phyloP scores from a whole-genome alignment of 2,329 filamentous ascomycete species.

The Trichoderma polysporum region DNA sequence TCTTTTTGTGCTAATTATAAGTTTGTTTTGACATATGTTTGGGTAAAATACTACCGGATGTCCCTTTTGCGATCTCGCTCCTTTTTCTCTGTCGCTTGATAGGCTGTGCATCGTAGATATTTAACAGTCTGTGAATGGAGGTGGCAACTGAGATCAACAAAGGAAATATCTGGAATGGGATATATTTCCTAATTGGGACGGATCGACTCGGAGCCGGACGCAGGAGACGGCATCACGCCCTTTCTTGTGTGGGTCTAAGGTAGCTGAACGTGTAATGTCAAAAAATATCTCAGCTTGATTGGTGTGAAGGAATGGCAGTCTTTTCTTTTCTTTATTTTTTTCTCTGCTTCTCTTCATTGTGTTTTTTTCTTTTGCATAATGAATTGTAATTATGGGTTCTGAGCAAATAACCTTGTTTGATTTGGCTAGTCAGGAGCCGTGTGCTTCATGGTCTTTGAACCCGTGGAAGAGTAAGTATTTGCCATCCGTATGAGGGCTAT shows the following conservation, averaged over 20 bases:
- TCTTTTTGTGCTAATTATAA: too few species aligned
- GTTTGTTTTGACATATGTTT: too few species aligned
- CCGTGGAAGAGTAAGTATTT: slow-evolving; percentile 56
- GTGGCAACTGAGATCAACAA: too few species aligned
- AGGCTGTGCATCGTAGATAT: not conserved
- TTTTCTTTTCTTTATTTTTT: not conserved
- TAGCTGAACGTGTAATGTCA: not conserved
- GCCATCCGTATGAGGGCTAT: not conserved
- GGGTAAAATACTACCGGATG: not conserved
- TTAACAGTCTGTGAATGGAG: not conserved
- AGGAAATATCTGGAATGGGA: not conserved
- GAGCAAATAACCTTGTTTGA: slow-evolving; percentile 58
- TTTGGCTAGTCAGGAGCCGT: slow-evolving; percentile 53
- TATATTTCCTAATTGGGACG: not conserved
- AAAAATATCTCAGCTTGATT: not conserved
- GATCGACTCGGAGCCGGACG: too few species aligned
- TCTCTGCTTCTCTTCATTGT: not conserved
- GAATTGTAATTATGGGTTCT: slow-evolving; percentile 31
- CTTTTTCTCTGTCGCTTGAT: not conserved
- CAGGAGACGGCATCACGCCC: not conserved
- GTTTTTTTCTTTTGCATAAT: too few species aligned
- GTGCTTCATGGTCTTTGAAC: slow-evolving; percentile 62
- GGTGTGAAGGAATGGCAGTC: not conserved
- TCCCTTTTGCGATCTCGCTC: not conserved
- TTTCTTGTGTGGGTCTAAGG: too few species aligned